phyloP scores from a whole-genome alignment of 768 basidiomycete genomes.

The Podaxis rugospora region DNA sequence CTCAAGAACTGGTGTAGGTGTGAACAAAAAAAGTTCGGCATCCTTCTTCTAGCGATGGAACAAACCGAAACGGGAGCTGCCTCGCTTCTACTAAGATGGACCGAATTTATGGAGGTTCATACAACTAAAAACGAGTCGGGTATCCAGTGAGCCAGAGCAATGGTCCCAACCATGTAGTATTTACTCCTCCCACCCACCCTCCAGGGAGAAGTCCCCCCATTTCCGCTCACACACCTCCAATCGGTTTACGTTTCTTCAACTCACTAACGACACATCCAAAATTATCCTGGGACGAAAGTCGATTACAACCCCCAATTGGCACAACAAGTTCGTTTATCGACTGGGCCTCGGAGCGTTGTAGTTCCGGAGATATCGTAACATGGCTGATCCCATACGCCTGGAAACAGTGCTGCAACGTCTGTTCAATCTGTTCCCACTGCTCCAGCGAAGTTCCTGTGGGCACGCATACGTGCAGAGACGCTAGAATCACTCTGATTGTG shows the following conservation, averaged over 20 bases:
- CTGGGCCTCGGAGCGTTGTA: constrained; percentile 27
- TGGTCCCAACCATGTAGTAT: background rate
- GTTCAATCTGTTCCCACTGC: constrained; percentile 48
- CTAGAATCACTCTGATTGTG: constrained; percentile 39
- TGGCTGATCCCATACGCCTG: constrained; percentile 48
- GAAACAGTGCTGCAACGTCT: constrained; percentile 45
- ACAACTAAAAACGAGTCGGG: background rate
- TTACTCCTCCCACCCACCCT: too few species aligned
- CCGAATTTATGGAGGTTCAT: background rate
- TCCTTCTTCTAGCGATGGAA: background rate
- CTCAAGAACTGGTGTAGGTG: background rate
- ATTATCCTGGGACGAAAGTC: constrained; percentile 33
- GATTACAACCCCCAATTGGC: constrained; percentile 24
- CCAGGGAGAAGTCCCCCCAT: background rate
- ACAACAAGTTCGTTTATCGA: constrained; percentile 25
- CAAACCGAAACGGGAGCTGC: background rate
- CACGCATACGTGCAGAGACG: constrained; percentile 50
- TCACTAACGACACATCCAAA: constrained; percentile 40
- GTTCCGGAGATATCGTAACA: constrained; percentile 52
- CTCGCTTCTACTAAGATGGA: too few species aligned
- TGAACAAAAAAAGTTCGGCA: background rate
- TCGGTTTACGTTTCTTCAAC: constrained; percentile 29
- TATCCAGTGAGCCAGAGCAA: background rate
- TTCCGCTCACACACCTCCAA: constrained; percentile 9
- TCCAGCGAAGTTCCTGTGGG: constrained; percentile 41